phyloP scores from a whole-genome alignment of 768 basidiomycete species.

The Suillus subluteus region DNA sequence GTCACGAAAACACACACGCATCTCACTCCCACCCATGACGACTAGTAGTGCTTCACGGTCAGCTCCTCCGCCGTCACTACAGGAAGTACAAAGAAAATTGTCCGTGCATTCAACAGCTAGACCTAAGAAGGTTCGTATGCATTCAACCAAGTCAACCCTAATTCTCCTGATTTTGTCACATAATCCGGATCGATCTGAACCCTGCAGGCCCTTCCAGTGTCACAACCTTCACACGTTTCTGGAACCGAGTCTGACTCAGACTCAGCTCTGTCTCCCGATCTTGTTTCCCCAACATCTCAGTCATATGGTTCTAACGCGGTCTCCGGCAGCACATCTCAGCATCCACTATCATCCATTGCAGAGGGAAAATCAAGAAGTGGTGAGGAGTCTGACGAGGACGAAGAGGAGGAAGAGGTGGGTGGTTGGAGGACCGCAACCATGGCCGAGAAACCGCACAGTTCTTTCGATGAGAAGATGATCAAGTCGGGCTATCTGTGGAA shows the following conservation, averaged over 20 bases:
- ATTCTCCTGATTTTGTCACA: slow-evolving; percentile 6
- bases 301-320: slow-evolving; percentile 37
- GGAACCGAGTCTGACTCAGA: slow-evolving; percentile 90
- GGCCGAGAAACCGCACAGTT: slow-evolving; percentile 46
- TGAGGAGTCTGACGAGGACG: slow-evolving; percentile 80
- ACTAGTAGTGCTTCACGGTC: slow-evolving; percentile 26
- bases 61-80: slow-evolving; percentile 73
- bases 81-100: slow-evolving; percentile 86
- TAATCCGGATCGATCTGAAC: slow-evolving; percentile 21
- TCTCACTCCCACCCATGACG: slow-evolving; percentile 20
- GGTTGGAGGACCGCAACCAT: slow-evolving; percentile 64
- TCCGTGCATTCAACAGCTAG: slow-evolving; percentile 70
- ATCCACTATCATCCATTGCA: slow-evolving; percentile 75
- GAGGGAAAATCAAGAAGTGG: slow-evolving; percentile 71
- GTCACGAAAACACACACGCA: slow-evolving; percentile 18
- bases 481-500: slow-evolving; percentile 96
- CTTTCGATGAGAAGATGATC: slow-evolving; percentile 70
- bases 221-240: slow-evolving; percentile 47
- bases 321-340: slow-evolving; percentile 41
- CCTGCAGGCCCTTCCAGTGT: slow-evolving; percentile 33
- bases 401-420: slow-evolving; percentile 65
- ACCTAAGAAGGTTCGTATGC: slow-evolving; percentile 47
- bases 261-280: slow-evolving; percentile 62
- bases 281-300: slow-evolving; percentile 41
- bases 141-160: slow-evolving; percentile 3